These are phyloP conservation scores for Hibiscus mutabilis DNA, from an alignment of 345 rosid species.

Conservation along the genomic window DNA sequence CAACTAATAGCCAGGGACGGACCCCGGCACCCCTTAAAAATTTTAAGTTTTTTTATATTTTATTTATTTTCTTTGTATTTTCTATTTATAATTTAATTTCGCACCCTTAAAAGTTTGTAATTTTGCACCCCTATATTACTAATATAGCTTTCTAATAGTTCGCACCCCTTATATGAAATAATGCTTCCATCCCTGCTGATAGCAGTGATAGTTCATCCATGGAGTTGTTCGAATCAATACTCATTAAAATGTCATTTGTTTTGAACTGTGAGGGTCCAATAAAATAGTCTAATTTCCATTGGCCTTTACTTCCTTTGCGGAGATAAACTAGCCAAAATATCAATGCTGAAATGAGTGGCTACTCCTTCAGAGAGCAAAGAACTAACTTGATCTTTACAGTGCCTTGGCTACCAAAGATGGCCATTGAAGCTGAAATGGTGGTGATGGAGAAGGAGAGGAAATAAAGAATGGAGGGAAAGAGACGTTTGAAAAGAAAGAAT, in stretches of 20 bases:
- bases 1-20: not conserved
- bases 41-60: too few relatives aligned
- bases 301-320: constrained; percentile 45
- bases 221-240: constrained; percentile 44
- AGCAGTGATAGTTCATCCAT: constrained; percentile 28
- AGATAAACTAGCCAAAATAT: constrained; percentile 42
- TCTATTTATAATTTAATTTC: too few relatives aligned
- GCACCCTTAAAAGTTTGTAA: too few relatives aligned
- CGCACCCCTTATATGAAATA: too few relatives aligned
- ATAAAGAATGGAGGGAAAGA: too few relatives aligned
- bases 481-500: too few relatives aligned
- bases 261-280: constrained; percentile 68
- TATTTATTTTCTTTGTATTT: too few relatives aligned
- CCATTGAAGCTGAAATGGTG: constrained; percentile 28
- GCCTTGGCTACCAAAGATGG: constrained; percentile 38
- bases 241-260: constrained; percentile 62
- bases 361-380: constrained; percentile 42
- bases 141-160: too few relatives aligned
- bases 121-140: too few relatives aligned
- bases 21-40: too few relatives aligned
- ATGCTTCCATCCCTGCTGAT: too few relatives aligned
- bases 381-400: constrained; percentile 44
- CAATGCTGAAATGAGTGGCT: constrained; percentile 32
- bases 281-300: constrained; percentile 75
- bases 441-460: too few relatives aligned